These are phyloP conservation scores for Triticum urartu DNA, from an alignment of 176 grass and related monocot genomes.

Conservation along the genomic window DNA sequence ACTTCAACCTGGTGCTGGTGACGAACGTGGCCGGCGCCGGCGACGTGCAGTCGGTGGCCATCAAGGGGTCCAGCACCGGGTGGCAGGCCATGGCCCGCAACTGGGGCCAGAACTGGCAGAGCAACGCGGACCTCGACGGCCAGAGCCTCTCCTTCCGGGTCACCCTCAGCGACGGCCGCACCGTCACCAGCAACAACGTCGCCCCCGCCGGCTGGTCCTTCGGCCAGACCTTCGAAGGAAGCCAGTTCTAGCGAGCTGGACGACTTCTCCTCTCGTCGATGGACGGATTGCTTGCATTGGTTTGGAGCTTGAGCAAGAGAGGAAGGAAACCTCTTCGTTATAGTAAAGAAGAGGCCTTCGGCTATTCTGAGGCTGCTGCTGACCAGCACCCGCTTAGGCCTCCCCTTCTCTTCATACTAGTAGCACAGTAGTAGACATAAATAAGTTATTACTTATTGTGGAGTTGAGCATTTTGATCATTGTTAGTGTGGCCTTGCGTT, in stretches of 20 bases:
- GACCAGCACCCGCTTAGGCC: conserved; percentile 74
- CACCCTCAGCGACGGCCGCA: conserved; percentile 69
- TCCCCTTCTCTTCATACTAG: conserved; percentile 36
- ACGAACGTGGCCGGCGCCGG: conserved; percentile 90
- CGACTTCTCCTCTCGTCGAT: not conserved
- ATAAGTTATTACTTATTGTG: conserved; percentile 3
- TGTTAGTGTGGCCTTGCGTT: not conserved
- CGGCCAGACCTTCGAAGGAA: conserved; percentile 73
- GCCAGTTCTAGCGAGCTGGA: conserved; percentile 46
- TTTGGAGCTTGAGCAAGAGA: conserved; percentile 7
- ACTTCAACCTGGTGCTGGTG: conserved; percentile 87
- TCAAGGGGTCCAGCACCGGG: conserved; percentile 68
- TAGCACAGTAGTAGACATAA: conserved; percentile 2
- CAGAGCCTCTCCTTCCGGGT: conserved; percentile 82
- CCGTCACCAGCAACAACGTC: conserved; percentile 52
- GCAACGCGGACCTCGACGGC: conserved; percentile 74
- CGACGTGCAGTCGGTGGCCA: conserved; percentile 63
- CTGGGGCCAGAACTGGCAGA: conserved; percentile 98
- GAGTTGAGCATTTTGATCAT: not conserved
- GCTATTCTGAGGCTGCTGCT: conserved; percentile 81
- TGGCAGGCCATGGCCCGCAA: conserved; percentile 89
- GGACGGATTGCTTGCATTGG: not conserved
- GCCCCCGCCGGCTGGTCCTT: conserved; percentile 74
- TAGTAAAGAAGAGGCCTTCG: conserved; percentile 41
- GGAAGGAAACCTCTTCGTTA: conserved; percentile 35